Percentiles rank a stretch among this genome's conserved stretches.
phyloP scores from a whole-genome alignment of 2,329 filamentous ascomycete species.

The Pseudocercospora musae region DNA sequence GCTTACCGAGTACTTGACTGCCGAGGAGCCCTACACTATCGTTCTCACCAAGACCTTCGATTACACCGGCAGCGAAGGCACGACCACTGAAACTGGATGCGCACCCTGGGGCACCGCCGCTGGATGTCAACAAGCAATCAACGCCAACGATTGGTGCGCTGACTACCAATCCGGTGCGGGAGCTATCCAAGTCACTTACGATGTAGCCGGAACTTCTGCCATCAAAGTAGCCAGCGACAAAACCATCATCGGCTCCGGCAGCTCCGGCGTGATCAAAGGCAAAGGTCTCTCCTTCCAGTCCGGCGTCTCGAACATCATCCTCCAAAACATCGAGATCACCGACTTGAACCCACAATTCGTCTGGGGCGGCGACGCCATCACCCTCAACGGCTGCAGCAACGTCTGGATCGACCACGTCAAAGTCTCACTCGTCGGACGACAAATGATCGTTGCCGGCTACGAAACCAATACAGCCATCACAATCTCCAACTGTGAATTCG shows the following conservation, averaged over 20 bases:
- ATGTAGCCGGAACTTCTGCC: slow-evolving; percentile 52
- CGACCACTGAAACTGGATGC: slow-evolving; percentile 53
- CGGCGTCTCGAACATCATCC: slow-evolving; percentile 54
- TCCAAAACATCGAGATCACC: slow-evolving; percentile 42
- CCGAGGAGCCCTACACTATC: slow-evolving; percentile 54
- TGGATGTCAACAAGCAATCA: slow-evolving; percentile 55
- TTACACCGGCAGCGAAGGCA: slow-evolving; percentile 56
- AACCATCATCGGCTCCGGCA: slow-evolving; percentile 41
- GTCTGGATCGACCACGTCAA: slow-evolving; percentile 40
- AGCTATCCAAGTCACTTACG: slow-evolving; percentile 43
- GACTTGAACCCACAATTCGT: slow-evolving; percentile 39
- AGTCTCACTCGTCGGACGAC: slow-evolving; percentile 55
- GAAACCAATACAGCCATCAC: slow-evolving; percentile 54
- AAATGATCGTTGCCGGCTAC: slow-evolving; percentile 59
- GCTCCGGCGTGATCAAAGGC: slow-evolving; percentile 41
- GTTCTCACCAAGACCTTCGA: slow-evolving; percentile 54
- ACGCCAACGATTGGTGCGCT: slow-evolving; percentile 57
- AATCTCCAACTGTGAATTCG: slow-evolving; percentile 59
- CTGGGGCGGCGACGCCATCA: slow-evolving; percentile 41
- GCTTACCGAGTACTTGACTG: slow-evolving; percentile 58
- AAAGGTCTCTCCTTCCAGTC: slow-evolving; percentile 41
- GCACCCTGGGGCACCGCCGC: slow-evolving; percentile 44
- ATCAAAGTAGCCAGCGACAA: slow-evolving; percentile 42
- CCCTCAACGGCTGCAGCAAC: slow-evolving; percentile 35
- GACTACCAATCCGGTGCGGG: slow-evolving; percentile 11